phyloP scores from a whole-genome alignment of 176 grass and related monocot species.

The Hsuehochloa calcarea region DNA sequence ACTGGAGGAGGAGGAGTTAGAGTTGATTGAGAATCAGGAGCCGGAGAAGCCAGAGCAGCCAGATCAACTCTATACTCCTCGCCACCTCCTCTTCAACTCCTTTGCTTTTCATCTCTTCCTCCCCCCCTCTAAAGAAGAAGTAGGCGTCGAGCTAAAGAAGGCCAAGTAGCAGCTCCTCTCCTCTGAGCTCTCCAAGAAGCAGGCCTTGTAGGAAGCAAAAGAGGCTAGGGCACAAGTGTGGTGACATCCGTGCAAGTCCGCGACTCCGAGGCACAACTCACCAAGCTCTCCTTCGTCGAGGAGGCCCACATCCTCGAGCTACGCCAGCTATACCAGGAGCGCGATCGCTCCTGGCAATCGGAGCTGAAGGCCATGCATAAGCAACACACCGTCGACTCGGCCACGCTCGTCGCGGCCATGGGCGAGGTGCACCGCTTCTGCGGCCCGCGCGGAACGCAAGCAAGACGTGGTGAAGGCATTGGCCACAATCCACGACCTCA shows the following conservation, averaged over 20 bases:
- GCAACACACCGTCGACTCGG: constrained; percentile 79
- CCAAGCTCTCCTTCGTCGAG: constrained; percentile 59
- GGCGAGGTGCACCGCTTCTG: constrained; percentile 69
- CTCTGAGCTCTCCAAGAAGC: constrained; percentile 57
- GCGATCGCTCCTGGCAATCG: constrained; percentile 91
- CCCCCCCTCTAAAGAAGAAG: too few relatives aligned
- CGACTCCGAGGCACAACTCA: constrained; percentile 52
- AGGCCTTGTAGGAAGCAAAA: constrained; percentile 68
- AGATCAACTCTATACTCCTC: too few relatives aligned
- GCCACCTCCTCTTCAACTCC: too few relatives aligned
- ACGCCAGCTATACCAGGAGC: constrained; percentile 81
- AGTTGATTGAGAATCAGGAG: too few relatives aligned
- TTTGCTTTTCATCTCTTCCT: too few relatives aligned
- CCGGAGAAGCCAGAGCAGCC: too few relatives aligned
- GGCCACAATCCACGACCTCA: constrained; percentile 58
- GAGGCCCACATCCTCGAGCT: constrained; percentile 69
- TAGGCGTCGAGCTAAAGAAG: constrained; percentile 76
- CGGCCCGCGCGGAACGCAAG: constrained; percentile 37
- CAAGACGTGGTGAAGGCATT: constrained; percentile 53
- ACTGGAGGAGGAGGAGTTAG: fast-evolving
- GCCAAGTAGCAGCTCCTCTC: constrained; percentile 72
- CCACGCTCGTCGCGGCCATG: constrained; percentile 66
- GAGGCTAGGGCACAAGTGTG: constrained; percentile 49
- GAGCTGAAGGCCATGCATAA: constrained; percentile 93
- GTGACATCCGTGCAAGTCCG: constrained; percentile 39